Conservation (phyloP, 1,139 yeast genomes). For the Sugiyamaella novakii region DNA sequence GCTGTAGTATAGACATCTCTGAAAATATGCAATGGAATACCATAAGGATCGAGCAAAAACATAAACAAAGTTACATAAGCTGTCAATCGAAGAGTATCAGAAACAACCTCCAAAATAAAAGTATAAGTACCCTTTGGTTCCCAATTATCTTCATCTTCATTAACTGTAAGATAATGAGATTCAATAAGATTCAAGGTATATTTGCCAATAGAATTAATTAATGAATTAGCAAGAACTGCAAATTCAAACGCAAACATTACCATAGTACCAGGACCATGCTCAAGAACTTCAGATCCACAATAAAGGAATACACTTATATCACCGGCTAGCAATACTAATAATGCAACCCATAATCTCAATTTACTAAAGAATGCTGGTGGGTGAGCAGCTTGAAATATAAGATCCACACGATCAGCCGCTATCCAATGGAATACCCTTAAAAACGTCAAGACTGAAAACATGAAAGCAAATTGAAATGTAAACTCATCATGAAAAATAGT, state of each 20-base stretch:
- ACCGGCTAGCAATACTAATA: constrained; percentile 48
- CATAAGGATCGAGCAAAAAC: constrained; percentile 50
- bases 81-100: constrained; percentile 44
- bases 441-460: constrained; percentile 50
- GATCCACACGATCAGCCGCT: constrained; percentile 46
- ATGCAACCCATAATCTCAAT: constrained; percentile 44
- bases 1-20: constrained; percentile 66
- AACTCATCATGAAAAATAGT: constrained; percentile 61
- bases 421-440: constrained; percentile 77
- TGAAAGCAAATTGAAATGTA: constrained; percentile 49
- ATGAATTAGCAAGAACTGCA: constrained; percentile 62
- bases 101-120: constrained; percentile 58
- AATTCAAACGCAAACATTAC: constrained; percentile 75
- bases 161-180: constrained; percentile 48
- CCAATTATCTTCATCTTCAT: constrained; percentile 68
- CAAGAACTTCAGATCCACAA: constrained; percentile 60
- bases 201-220: constrained; percentile 53
- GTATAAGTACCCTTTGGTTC: constrained; percentile 66
- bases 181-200: constrained; percentile 61
- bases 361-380: constrained; percentile 40
- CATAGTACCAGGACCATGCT: constrained; percentile 48
- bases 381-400: constrained; percentile 41
- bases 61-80: constrained; percentile 57
- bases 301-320: constrained; percentile 59
- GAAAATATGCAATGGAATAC: constrained; percentile 65